Base-by-base conservation (phyloP, 208 protist species). In the Wallacemonas collosoma region DNA sequence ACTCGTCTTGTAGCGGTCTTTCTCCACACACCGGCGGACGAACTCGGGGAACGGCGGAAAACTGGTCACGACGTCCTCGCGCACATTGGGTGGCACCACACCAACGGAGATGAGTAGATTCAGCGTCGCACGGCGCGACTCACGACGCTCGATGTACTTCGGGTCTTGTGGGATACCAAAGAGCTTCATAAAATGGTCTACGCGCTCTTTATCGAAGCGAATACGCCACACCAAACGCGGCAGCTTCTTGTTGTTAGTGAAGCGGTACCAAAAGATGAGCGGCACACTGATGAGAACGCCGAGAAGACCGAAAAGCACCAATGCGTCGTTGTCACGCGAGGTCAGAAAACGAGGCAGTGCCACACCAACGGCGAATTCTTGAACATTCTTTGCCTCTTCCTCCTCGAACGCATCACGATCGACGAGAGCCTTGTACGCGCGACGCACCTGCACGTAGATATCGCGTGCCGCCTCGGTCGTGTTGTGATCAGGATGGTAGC, bases 361-460 rank as follows among this genome's bases (percentile, higher is more conserved):
- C 38, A 97, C 86, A 9, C 92, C 92, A 48, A 97, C 89, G n/a
- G 88, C 77, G 63, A 93, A 90, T 40, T 92, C 82, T n/a, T 91
- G 80, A 2, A 69, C 50, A 58, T 85, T 93, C 65, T 90, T 82
- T 57, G 75, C 68, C 65, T 95, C 92, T 66, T 97, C 92, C 71
- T 96, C 89, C 63, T 97, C 92, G 76, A 95, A 97, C 45, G 92
- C 90, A 54, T 93, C 84, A n/a, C 88, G 89, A 73, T 97, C 89
- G 0, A 95, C 88, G n/a, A 98, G 80, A 3, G 93, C 92, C 81
- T 97, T 94, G 85, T 98, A 97, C 9, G 96, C 96, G 11, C 92
- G 86, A 40, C 87, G 92, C 12, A 98, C 86, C 72, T 96, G 82
- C 14, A 93, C 65, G 75, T 96, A 98, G 61, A 95, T 80, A 26